Evolutionary conservation across 2,329 filamentous ascomycete species (phyloP).

Genomic region (Cordyceps militaris): DNA sequence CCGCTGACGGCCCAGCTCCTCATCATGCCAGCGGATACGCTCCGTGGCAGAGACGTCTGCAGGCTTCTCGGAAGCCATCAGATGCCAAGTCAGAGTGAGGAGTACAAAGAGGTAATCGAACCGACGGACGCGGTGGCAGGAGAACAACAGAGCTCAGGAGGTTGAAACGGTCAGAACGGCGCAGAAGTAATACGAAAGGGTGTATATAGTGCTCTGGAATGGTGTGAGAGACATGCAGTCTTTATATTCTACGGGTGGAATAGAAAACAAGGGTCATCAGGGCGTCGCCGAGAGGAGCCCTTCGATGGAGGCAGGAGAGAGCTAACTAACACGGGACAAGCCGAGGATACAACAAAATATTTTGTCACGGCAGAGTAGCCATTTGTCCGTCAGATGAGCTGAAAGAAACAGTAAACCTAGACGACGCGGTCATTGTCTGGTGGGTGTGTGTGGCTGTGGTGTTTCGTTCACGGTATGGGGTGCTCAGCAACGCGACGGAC

Average conservation of each 20-base stretch:
- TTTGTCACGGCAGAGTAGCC: not conserved
- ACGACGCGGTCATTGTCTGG: not conserved
- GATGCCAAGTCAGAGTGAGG: not conserved
- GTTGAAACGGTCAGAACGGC: not conserved
- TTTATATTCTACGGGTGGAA: not conserved
- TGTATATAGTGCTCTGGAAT: not conserved
- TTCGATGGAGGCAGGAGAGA: not conserved
- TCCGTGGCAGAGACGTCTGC: slow-evolving; percentile 18
- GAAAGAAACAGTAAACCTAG: not conserved
- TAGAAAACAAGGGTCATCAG: not conserved
- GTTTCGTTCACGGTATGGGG: not conserved
- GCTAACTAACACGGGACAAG: not conserved
- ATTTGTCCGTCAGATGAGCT: not conserved
- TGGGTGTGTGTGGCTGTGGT: not conserved
- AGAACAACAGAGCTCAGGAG: not conserved
- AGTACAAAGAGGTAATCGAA: not conserved
- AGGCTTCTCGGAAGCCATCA: slow-evolving; percentile 3
- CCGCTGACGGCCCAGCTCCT: slow-evolving; percentile 24
- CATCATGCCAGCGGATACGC: slow-evolving; percentile 32
- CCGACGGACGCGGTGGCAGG: not conserved
- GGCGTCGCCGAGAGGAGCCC: not conserved
- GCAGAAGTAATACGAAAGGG: not conserved
- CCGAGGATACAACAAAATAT: not conserved
- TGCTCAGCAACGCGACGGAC: not conserved
- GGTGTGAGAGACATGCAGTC: not conserved